These are phyloP conservation scores for Candida sp. DNA, from an alignment of 1,139 yeast genomes.

Conservation along the genomic window DNA sequence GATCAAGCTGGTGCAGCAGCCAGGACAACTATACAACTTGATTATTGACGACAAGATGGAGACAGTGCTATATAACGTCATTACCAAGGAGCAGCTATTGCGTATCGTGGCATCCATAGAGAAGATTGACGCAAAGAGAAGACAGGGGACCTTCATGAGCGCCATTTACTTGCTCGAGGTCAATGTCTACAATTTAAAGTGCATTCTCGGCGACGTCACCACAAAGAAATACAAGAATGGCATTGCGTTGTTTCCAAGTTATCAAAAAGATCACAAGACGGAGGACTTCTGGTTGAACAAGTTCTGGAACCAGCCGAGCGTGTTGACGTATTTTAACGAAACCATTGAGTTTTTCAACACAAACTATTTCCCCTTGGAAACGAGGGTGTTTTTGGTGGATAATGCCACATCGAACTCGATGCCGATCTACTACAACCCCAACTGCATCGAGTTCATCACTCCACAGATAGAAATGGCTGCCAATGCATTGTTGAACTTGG, in stretches of 20 bases:
- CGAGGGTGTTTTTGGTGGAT: slow-evolving; percentile 44
- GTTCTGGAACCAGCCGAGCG: slow-evolving; percentile 36
- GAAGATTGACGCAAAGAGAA: slow-evolving; percentile 37
- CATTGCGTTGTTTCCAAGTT: slow-evolving; percentile 41
- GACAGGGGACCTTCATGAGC: slow-evolving; percentile 40
- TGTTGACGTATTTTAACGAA: slow-evolving; percentile 33
- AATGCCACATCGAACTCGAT: slow-evolving; percentile 55
- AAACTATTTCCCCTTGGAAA: slow-evolving; percentile 38
- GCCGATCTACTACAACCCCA: slow-evolving; percentile 73
- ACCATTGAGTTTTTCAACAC: slow-evolving; percentile 31
- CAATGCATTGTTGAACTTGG: slow-evolving; percentile 64
- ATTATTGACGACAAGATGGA: slow-evolving; percentile 44
- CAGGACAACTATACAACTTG: slow-evolving; percentile 41
- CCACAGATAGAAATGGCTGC: slow-evolving; percentile 66
- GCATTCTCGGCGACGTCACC: slow-evolving; percentile 47
- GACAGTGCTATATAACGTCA: slow-evolving; percentile 34
- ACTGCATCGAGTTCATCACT: slow-evolving; percentile 65
- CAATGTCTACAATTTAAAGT: slow-evolving; percentile 40
- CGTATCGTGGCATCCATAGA: slow-evolving; percentile 49
- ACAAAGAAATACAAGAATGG: slow-evolving; percentile 42
- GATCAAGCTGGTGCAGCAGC: slow-evolving; percentile 36
- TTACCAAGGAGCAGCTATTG: slow-evolving; percentile 40
- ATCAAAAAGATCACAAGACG: slow-evolving; percentile 24
- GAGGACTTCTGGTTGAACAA: slow-evolving; percentile 28
- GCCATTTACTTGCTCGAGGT: slow-evolving; percentile 48